Base-by-base conservation (phyloP, 2,329 filamentous ascomycete species). In the Claviceps capensis region DNA sequence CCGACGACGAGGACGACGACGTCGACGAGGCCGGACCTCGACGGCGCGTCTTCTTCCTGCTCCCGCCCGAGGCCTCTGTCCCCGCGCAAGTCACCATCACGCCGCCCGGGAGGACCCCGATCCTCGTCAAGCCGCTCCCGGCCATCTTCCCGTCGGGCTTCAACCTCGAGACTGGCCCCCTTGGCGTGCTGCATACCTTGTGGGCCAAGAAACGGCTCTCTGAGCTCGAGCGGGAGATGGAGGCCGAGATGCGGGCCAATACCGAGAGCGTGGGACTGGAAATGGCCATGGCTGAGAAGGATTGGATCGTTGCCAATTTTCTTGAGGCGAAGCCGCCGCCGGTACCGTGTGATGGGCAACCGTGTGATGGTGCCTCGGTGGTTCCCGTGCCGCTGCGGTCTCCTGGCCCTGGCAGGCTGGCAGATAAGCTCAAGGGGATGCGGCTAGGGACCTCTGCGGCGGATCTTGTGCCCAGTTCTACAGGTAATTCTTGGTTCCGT, bases 281-380 rank as follows among this genome's bases (percentile, higher is more conserved):
- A 63, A 95, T 95, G 84, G 88, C 85, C 0, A 65, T 87, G 47
- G 81, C 88, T 53, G 89, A 95, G 67, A 86, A 83, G 63, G 78
- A 86, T 59, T 95, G 88, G 88, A 89, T 95, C 50, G 79, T 88
- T 61, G 74, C 82, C 47, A 87, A 89, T 59, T 95, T 95, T 53
- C 62, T 64, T 37, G 59, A 55, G 5, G 1, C 43, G 22, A 22
- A 22, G 43, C 23, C 22, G 23, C 23, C 43, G 14, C 9, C 16
- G 40, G 60, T 65, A 14, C 60, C 54, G 55, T 65, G 14, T 62
- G 54, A 57, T 59, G 54, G 56, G 55, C 42, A 51, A 55, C 60
- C 16, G 26, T 45, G 13, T 47, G 30, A 34, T 34, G 30, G 30
- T 9, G 30, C 9, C 30, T 34, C 30, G 4, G 30, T 11, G 30